phyloP scores from a whole-genome alignment of 129 eudicot species.

The Ambrosia trifida region DNA sequence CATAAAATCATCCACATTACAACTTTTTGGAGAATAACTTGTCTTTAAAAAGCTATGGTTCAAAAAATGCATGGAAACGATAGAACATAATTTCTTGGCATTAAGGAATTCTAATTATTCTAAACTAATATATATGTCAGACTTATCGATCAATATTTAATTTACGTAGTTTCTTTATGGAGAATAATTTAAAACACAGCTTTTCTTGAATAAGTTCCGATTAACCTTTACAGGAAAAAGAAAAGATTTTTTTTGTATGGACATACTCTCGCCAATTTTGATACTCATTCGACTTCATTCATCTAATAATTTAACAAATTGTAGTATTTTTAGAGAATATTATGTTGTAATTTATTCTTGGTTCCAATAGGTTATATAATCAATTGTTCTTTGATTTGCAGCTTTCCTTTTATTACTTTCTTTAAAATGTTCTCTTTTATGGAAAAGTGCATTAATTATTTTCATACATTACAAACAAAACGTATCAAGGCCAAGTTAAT shows the following conservation, averaged over 20 bases:
- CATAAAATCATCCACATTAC: slow-evolving; percentile 20
- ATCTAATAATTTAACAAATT: not conserved
- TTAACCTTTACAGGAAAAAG: slow-evolving; percentile 10
- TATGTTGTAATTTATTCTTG: not conserved
- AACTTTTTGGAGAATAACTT: slow-evolving; percentile 16
- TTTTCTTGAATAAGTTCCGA: slow-evolving; percentile 3
- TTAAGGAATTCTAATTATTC: slow-evolving; percentile 10
- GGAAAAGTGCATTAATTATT: not conserved
- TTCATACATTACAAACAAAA: not conserved
- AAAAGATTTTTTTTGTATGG: slow-evolving; percentile 20
- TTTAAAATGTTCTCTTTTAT: slow-evolving; percentile 4
- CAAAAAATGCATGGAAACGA: slow-evolving; percentile 27
- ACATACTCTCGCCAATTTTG: not conserved
- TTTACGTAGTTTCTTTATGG: not conserved
- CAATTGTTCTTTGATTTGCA: slow-evolving; percentile 13
- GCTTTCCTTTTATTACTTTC: not conserved
- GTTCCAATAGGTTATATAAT: slow-evolving; percentile 8
- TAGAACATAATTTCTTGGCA: slow-evolving; percentile 1
- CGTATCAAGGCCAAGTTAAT: not conserved
- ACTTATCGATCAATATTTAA: slow-evolving; percentile 9
- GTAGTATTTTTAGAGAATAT: not conserved
- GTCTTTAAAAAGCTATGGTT: slow-evolving; percentile 22
- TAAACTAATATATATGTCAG: slow-evolving; percentile 17
- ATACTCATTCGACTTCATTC: not conserved
- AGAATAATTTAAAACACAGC: slow-evolving; percentile 10